A percentile compares a stretch with the other conserved stretches of the same genome.
Conservation (phyloP, 345 rosid species). For the Moringa oleifera region DNA sequence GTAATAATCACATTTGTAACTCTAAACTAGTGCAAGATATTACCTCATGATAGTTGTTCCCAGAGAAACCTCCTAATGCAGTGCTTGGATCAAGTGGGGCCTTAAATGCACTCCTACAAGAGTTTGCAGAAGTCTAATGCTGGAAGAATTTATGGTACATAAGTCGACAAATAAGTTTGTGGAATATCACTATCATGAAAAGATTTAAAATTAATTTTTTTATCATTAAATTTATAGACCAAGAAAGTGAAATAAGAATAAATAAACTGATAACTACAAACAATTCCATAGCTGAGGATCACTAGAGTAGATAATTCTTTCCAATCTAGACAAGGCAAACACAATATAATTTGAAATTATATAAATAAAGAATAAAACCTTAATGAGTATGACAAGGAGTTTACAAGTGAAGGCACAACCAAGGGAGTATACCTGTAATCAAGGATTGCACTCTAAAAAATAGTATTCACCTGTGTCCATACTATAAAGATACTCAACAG, state of each 20-base stretch:
- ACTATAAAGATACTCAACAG: too few species aligned
- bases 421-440: too few species aligned
- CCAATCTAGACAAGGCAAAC: neutral
- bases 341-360: neutral
- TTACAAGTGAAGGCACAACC: too few species aligned
- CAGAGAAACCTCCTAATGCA: conserved; percentile 86
- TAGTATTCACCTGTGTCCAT: too few species aligned
- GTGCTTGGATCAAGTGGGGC: conserved; percentile 97
- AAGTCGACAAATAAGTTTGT: conserved; percentile 14
- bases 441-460: too few species aligned
- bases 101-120: conserved; percentile 91
- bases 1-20: conserved; percentile 3
- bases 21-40: conserved; percentile 12
- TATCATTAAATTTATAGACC: too few species aligned
- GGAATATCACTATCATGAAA: too few species aligned
- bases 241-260: too few species aligned
- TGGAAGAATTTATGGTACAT: conserved; percentile 27
- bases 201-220: too few species aligned
- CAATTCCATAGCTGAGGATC: neutral
- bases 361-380: too few species aligned
- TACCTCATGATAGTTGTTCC: conserved; percentile 87
- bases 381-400: too few species aligned
- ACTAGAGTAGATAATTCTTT: neutral
- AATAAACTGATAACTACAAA: too few species aligned
- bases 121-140: conserved; percentile 87